Percentiles rank a stretch among this genome's conserved stretches.
phyloP scores from a whole-genome alignment of 2,329 filamentous ascomycete genomes.

The Colletotrichum higginsianum region DNA sequence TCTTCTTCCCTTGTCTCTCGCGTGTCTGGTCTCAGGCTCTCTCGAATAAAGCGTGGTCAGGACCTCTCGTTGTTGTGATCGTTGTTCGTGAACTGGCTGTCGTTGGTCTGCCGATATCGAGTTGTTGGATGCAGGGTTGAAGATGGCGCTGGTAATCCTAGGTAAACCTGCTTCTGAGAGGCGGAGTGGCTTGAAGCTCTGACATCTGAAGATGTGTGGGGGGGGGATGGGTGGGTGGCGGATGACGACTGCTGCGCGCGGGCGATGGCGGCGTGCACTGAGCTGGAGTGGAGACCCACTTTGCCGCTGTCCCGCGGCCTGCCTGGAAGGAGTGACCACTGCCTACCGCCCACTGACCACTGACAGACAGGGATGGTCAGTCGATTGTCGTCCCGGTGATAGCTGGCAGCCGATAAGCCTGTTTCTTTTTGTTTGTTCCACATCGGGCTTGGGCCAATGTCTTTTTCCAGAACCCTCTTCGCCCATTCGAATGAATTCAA shows the following conservation, averaged over 20 bases:
- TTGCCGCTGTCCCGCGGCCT: background rate
- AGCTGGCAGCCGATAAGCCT: slow-evolving; percentile 15
- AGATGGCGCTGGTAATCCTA: slow-evolving; percentile 4
- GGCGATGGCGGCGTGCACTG: background rate
- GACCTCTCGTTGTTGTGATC: slow-evolving; percentile 14
- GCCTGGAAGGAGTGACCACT: background rate
- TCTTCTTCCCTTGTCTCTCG: background rate
- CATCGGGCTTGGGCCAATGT: background rate
- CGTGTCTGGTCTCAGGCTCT: background rate
- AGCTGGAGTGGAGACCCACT: slow-evolving; percentile 3
- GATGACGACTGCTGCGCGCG: slow-evolving; percentile 30
- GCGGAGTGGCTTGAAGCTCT: slow-evolving; percentile 42
- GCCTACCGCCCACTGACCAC: background rate
- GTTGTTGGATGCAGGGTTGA: slow-evolving; percentile 2
- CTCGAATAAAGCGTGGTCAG: no score
- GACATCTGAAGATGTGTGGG: slow-evolving; percentile 34
- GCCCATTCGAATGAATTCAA: background rate
- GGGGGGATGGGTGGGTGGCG: slow-evolving; percentile 18
- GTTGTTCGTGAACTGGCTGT: background rate
- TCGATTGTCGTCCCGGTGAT: slow-evolving; percentile 53
- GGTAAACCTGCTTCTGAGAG: slow-evolving; percentile 39
- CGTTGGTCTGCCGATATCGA: background rate
- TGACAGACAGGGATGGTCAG: slow-evolving; percentile 37
- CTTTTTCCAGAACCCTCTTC: background rate
- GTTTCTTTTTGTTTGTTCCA: slow-evolving; percentile 34